A percentile compares a stretch with the other conserved stretches of the same genome.
Evolutionary conservation across 139 green algal genomes (phyloP).

Genomic region (Tetradesmus lagerheimii): DNA sequence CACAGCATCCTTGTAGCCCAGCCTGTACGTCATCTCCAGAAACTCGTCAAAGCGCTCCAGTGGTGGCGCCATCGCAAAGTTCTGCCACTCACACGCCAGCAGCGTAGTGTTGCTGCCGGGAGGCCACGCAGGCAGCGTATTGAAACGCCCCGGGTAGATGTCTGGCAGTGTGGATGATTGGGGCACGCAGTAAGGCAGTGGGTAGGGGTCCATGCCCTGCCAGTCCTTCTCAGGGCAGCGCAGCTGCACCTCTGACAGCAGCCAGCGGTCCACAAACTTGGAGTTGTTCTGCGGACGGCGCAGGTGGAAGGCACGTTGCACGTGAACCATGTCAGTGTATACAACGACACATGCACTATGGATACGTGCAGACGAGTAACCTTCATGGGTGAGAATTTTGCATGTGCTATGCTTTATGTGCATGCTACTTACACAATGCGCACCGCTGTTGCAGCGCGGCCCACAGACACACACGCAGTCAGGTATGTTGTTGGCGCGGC

Average conservation of each 20-base stretch:
- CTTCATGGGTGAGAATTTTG: no score
- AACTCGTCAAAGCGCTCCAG: not conserved
- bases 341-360: no score
- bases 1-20: not conserved
- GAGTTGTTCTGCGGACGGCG: not conserved
- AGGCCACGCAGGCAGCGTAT: constrained; percentile 8
- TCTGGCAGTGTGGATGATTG: not conserved
- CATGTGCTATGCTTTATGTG: no score
- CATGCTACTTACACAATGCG: no score
- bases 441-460: no score
- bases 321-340: no score
- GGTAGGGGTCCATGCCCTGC: not conserved
- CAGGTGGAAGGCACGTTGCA: not conserved
- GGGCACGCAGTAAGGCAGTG: not conserved
- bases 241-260: constrained; percentile 7
- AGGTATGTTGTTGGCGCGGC: no score
- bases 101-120: not conserved
- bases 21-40: constrained; percentile 39
- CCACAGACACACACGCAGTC: no score
- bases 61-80: constrained; percentile 16
- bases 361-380: no score
- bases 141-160: constrained; percentile 8
- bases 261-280: constrained; percentile 10
- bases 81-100: constrained; percentile 13
- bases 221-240: constrained; percentile 6